Evolutionary conservation across 768 basidiomycete species (phyloP).

Genomic region (Suillus subaureus): DNA sequence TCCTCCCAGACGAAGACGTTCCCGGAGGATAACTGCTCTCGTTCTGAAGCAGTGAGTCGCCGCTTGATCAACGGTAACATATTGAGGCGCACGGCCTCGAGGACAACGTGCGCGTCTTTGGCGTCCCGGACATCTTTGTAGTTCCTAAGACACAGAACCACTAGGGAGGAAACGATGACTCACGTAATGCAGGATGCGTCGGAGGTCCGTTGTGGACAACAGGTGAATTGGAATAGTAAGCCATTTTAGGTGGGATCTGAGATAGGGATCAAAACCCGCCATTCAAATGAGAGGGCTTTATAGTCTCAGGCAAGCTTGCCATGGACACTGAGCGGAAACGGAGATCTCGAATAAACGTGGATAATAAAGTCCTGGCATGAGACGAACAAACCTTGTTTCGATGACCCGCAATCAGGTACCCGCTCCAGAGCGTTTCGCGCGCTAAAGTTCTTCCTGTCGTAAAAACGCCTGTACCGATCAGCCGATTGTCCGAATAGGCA

Average conservation of each 20-base stretch:
- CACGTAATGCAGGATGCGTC: constrained; percentile 35
- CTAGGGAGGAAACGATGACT: constrained; percentile 11
- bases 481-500: constrained; percentile 17
- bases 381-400: constrained; percentile 31
- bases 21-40: constrained; percentile 69
- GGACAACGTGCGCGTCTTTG: constrained; percentile 73
- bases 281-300: constrained; percentile 22
- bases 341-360: constrained; percentile 26
- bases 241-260: constrained; percentile 10
- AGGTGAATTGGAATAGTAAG: constrained; percentile 20
- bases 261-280: constrained; percentile 11
- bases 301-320: constrained; percentile 21
- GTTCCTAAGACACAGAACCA: constrained; percentile 6
- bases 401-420: constrained; percentile 27
- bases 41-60: constrained; percentile 67
- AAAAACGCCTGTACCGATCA: constrained; percentile 17
- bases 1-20: constrained; percentile 89
- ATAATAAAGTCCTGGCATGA: constrained; percentile 33
- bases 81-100: constrained; percentile 75
- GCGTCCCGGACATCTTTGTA: constrained; percentile 72
- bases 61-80: constrained; percentile 72
- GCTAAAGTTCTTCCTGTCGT: constrained; percentile 21
- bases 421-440: constrained; percentile 15
- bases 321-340: constrained; percentile 18
- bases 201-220: constrained; percentile 26